Conservation (phyloP, 2,329 filamentous ascomycete genomes). For the Aspergillus amoenus region DNA sequence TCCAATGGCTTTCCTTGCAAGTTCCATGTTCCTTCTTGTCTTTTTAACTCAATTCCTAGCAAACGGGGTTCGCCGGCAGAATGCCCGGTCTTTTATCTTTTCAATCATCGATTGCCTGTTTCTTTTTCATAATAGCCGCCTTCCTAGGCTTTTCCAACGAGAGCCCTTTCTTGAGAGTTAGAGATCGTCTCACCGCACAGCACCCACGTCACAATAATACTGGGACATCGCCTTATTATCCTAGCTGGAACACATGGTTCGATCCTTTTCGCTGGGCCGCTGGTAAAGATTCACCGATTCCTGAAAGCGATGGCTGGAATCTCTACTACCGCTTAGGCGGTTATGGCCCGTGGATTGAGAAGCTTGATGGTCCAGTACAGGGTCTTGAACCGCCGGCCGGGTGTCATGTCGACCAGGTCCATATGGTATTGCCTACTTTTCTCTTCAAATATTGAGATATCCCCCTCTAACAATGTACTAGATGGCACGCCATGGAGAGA, state of each 20-base stretch:
- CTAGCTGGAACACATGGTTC: constrained; percentile 24
- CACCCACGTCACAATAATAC: background rate
- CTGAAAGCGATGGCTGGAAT: constrained; percentile 42
- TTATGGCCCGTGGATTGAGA: constrained; percentile 57
- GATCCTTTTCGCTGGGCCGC: constrained; percentile 9
- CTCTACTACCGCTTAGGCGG: constrained; percentile 55
- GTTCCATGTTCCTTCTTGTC: background rate
- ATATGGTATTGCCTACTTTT: constrained; percentile 45
- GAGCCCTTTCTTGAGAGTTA: background rate
- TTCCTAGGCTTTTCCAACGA: constrained; percentile 7
- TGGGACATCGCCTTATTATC: constrained; percentile 9
- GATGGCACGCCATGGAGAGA: constrained; percentile 59
- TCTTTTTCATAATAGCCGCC: constrained; percentile 13
- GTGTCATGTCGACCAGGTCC: constrained; percentile 57
- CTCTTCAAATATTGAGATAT: background rate
- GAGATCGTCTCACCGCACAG: background rate
- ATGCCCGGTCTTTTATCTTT: constrained; percentile 7
- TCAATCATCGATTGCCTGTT: constrained; percentile 2
- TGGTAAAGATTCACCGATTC: background rate
- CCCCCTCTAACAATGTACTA: constrained; percentile 22
- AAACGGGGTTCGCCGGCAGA: background rate
- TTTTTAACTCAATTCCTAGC: background rate
- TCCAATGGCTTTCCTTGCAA: background rate
- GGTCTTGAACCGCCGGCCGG: constrained; percentile 47
- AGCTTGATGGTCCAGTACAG: constrained; percentile 39